Evolutionary conservation across 129 eudicot genomes (phyloP), one percentile per base, ranked within the genome.

Genomic region (Deinandra increscens): DNA sequence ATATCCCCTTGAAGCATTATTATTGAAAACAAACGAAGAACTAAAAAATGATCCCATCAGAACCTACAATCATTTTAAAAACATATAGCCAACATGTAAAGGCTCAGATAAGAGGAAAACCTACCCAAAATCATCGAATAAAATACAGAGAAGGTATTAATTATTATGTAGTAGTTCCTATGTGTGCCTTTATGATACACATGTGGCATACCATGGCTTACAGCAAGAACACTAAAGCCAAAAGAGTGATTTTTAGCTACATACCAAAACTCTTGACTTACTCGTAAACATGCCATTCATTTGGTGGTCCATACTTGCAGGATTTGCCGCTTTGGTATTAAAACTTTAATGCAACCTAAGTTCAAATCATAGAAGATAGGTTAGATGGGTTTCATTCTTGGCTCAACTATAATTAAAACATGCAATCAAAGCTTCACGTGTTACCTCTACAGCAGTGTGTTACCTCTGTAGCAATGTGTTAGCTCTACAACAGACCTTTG

Each of bases 221-320:
- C 97, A 62, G 95, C 95, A 66, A 90, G 91, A 5, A 85, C 74
- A 68, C 95, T 90, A 66, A 6, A 9, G n/a, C n/a, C n/a, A n/a
- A n/a, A n/a, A n/a, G n/a, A n/a, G n/a, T n/a, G 79, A 15, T 45
- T 7, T 38, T 23, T 23, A 13, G 26, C 7, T 54, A 42, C 46
- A 22, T 42, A 9, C 7, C 50, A 58, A 78, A 4, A 2, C 13
- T 7, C 10, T 20, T 18, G 49, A 62, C 95, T 69, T 75, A 87
- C 97, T 62, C 74, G 81, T 90, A 90, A 33, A 87, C 97, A 73
- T 90, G 91, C 97, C 97, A 90, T 50, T 90, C 97, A 58, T 84
- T 61, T 1, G 95, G 97, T 46, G 97, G 91, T 48, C 97, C 91
- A 68, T 87, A 80, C n/a, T n/a, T n/a, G n/a, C n/a, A n/a, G n/a